Percentiles rank a stretch among this genome's conserved stretches.
Conservation (phyloP, 169 alveolate genomes). For the Plasmodium vivax region DNA sequence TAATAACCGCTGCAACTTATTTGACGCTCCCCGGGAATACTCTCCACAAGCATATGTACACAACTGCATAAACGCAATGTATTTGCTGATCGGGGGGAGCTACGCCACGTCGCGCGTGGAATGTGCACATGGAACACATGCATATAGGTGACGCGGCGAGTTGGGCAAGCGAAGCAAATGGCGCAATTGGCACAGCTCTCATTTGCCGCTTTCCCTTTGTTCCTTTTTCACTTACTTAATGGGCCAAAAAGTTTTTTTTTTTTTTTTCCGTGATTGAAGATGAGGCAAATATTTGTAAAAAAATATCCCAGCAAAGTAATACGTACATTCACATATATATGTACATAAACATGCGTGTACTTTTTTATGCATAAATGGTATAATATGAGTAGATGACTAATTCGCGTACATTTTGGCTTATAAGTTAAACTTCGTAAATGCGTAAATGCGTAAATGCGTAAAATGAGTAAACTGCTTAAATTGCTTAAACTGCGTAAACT, state of each 20-base stretch:
- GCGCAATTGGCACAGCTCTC: neutral
- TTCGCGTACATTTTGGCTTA: neutral
- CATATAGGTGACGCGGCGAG: neutral
- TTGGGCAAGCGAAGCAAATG: neutral
- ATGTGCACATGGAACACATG: neutral
- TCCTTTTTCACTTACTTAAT: conserved; percentile 23
- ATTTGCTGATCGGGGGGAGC: neutral
- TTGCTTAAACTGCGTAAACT: too few species aligned
- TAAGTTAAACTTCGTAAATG: neutral
- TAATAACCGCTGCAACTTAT: neutral
- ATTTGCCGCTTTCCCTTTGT: neutral
- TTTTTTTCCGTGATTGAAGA: neutral
- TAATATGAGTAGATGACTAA: neutral
- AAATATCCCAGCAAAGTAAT: neutral
- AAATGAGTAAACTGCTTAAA: too few species aligned
- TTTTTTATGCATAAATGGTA: neutral
- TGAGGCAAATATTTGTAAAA: neutral
- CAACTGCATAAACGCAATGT: neutral
- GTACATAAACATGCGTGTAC: neutral
- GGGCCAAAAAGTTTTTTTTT: neutral
- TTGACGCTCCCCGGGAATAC: neutral
- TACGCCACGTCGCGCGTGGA: neutral
- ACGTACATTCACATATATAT: neutral
- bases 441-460: too few species aligned
- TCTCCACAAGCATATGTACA: neutral